Evolutionary conservation across 129 eudicot species (phyloP), one percentile per base, ranked within the genome.

Genomic region (Helichrysum umbraculigerum): DNA sequence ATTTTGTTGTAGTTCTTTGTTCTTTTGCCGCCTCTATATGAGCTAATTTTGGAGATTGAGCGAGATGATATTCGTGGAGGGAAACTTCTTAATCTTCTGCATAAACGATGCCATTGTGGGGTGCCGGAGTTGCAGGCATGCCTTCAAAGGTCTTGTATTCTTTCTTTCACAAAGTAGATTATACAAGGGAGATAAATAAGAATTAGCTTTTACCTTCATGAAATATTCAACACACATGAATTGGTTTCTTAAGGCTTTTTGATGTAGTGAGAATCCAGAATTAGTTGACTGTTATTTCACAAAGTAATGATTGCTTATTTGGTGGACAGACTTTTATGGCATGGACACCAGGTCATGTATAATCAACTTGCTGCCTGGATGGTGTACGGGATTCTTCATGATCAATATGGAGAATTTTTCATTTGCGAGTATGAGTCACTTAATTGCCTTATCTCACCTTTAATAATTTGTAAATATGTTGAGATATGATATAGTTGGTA

Each of bases 321-420:
- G 67, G 54, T 80, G 57, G 66, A 39, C 76, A 94, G 99, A 87
- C 96, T 94, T 79, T 93, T 91, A 68, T 94, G 99, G 99, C 99
- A 94, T 57, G 97, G 96, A n/a, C 99, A 94, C 88, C 99, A 94
- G 85, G 99, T 91, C 75, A 84, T 94, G 99, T 94, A 87, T 74
- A 94, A 89, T 79, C 99, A 94, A 74, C 88, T 94, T 65, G 82
- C 97, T 29, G 85, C 96, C 65, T 94, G 99, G 99, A 86, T 94
- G 99, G 96, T 94, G 70, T 94, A 91, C 73, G 96, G 99, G 35
- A 89, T 94, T 66, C 90, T 94, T 78, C 96, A 89, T 51, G 99
- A 94, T 82, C 92, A 90, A 69, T 81, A 94, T 81, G 94, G 94
- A 70, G 99, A 94, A 76, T 94, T 94, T 68, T 94, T 91, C 64